Evolutionary conservation across 2,329 filamentous ascomycete genomes (phyloP).

Genomic region (Neonectria neomacrospora): DNA sequence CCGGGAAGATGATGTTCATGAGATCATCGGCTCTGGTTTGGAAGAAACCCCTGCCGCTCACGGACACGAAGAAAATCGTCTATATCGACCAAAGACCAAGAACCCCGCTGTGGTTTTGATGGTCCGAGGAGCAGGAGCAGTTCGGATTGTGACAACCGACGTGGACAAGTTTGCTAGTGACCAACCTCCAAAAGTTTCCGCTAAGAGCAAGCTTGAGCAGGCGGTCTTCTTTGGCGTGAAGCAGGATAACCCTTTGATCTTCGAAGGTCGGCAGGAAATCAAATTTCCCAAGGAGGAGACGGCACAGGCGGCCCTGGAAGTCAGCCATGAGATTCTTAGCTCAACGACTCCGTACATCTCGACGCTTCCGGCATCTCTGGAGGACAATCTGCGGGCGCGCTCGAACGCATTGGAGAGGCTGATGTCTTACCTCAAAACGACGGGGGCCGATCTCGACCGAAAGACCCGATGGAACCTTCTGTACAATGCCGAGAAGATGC

Average conservation of each 20-base stretch:
- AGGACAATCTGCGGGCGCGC: conserved; percentile 81
- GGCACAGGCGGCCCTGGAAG: conserved; percentile 77
- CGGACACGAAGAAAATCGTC: conserved; percentile 58
- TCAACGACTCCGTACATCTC: conserved; percentile 82
- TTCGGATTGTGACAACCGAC: conserved; percentile 69
- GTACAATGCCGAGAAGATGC: conserved; percentile 91
- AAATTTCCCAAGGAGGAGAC: conserved; percentile 77
- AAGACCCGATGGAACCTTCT: conserved; percentile 81
- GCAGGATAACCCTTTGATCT: conserved; percentile 87
- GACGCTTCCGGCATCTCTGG: conserved; percentile 77
- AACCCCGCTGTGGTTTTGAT: conserved; percentile 71
- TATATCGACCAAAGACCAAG: conserved; percentile 66
- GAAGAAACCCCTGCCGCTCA: conserved; percentile 63
- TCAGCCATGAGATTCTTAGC: conserved; percentile 84
- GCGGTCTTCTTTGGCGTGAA: conserved; percentile 91
- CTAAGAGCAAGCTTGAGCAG: conserved; percentile 91
- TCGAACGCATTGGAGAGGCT: conserved; percentile 80
- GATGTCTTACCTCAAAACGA: conserved; percentile 74
- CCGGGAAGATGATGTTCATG: conserved; percentile 70
- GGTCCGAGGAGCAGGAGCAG: conserved; percentile 70
- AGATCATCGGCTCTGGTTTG: conserved; percentile 71
- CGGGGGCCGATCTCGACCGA: conserved; percentile 73
- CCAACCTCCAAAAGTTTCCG: conserved; percentile 72
- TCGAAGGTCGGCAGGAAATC: conserved; percentile 74
- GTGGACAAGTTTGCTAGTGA: conserved; percentile 69